Base-by-base conservation (phyloP, 352 stramenopile genomes). In the Phytopythium cucurbitacearum region DNA sequence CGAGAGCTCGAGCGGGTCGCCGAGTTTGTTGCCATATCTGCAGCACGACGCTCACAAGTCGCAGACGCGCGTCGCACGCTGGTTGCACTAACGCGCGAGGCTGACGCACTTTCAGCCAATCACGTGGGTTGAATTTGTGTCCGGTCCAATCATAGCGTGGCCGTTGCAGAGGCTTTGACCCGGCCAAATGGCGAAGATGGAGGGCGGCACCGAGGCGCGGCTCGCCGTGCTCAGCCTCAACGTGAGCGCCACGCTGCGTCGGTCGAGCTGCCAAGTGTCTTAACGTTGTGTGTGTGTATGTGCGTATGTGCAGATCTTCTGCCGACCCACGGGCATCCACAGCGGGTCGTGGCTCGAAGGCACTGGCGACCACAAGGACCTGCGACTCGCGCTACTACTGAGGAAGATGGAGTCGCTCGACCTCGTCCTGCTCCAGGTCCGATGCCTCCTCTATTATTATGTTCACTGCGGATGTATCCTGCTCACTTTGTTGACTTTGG, bases 321-420 rank as follows among this genome's bases (percentile, higher is more conserved):
- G 80, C 34, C 78, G 83, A 1, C 83, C 83, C 6, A 77, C 87
- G 48, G 74, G 76, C 37, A 90, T 93, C 58, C 78, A 90, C 69
- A 88, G 80, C 50, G 73, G 80, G 37, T 59, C 71, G 36, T 91
- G 80, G 80, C 85, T 91, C 50, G 60, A 73, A 41, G 21, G 48
- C 48, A 45, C 54, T 7, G 80, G 83, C n/a, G 83, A 93, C 62
- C 65, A 80, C 54, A 93, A 93, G 56, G 76, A 93, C 51, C 61
- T 90, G 39, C 75, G 83, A 11, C 56, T 84, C 34, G 61, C 75
- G 41, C 69, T 89, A 36, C 58, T 93, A 44, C 71, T 89, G 21
- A 74, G 71, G 11, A 93, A 93, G 48, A 88, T 93, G 42, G 62
- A 63, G 15, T 56, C 76, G 13, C 88, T 88, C 40, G 83, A 93